These are phyloP conservation scores for Cladophialophora chaetospira DNA, from an alignment of 2,329 filamentous ascomycete species.

Conservation along the genomic window DNA sequence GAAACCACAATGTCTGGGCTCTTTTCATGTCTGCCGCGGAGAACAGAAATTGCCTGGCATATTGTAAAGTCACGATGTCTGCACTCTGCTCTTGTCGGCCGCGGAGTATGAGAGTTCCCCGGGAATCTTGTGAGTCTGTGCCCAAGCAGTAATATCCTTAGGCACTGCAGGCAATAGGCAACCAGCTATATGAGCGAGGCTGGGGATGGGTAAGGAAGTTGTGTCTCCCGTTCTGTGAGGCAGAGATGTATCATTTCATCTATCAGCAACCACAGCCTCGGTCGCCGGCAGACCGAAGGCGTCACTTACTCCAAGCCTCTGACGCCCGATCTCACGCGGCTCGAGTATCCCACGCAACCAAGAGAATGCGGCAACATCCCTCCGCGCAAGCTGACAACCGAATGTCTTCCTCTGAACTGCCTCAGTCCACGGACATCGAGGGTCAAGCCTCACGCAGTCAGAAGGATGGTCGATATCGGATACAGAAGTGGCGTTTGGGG, in stretches of 20 bases:
- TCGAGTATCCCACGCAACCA: not conserved
- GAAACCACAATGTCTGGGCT: too few species aligned
- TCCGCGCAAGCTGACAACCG: not conserved
- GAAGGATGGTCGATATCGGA: not conserved
- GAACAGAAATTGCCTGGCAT: too few species aligned
- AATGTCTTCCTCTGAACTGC: not conserved
- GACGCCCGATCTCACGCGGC: not conserved
- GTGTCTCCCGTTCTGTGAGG: not conserved
- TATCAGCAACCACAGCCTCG: not conserved
- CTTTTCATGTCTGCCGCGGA: too few species aligned
- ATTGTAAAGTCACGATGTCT: too few species aligned
- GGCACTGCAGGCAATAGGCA: too few species aligned
- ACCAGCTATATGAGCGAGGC: too few species aligned
- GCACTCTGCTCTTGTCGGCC: too few species aligned
- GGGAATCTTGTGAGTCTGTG: too few species aligned
- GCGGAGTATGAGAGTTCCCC: too few species aligned
- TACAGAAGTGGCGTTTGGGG: not conserved
- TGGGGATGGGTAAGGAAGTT: not conserved
- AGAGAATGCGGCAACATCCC: not conserved
- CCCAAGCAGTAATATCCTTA: too few species aligned
- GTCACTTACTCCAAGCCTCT: not conserved
- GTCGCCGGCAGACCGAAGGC: not conserved
- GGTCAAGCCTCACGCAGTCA: not conserved
- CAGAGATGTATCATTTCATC: not conserved
- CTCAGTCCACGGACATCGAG: not conserved